These are phyloP conservation scores for Canavalia gladiata DNA, from an alignment of 306 rosid species.

Conservation along the genomic window DNA sequence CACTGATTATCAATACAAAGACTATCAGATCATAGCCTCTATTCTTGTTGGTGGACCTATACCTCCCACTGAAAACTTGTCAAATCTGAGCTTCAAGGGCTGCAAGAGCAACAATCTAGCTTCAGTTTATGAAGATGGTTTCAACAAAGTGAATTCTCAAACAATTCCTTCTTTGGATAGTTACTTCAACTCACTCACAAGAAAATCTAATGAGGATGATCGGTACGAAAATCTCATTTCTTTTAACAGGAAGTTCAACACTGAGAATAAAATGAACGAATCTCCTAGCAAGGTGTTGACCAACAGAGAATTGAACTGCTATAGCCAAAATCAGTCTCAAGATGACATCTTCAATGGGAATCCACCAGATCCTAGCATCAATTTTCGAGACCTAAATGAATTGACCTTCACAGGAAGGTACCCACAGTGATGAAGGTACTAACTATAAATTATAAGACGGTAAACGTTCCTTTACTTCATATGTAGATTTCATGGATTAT, in stretches of 20 bases:
- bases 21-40: slow-evolving; percentile 62
- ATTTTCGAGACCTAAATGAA: slow-evolving; percentile 56
- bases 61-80: slow-evolving; percentile 52
- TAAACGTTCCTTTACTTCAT: slow-evolving; percentile 38
- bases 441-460: not conserved
- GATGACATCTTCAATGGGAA: slow-evolving; percentile 48
- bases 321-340: slow-evolving; percentile 49
- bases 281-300: slow-evolving; percentile 44
- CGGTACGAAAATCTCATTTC: slow-evolving; percentile 51
- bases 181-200: slow-evolving; percentile 48
- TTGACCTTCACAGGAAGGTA: slow-evolving; percentile 51
- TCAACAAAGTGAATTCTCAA: slow-evolving; percentile 51
- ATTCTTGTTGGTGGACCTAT: slow-evolving; percentile 68
- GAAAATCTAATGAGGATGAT: slow-evolving; percentile 55
- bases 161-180: slow-evolving; percentile 50
- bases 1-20: slow-evolving; percentile 59
- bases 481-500: slow-evolving; percentile 38
- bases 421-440: slow-evolving; percentile 37
- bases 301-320: slow-evolving; percentile 41
- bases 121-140: slow-evolving; percentile 47
- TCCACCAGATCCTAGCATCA: slow-evolving; percentile 45
- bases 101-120: slow-evolving; percentile 40
- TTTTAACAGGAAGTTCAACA: slow-evolving; percentile 45
- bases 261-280: slow-evolving; percentile 40
- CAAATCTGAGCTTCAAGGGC: slow-evolving; percentile 45